Conservation (phyloP, 2,329 filamentous ascomycete genomes). For the Nemania abortiva region DNA sequence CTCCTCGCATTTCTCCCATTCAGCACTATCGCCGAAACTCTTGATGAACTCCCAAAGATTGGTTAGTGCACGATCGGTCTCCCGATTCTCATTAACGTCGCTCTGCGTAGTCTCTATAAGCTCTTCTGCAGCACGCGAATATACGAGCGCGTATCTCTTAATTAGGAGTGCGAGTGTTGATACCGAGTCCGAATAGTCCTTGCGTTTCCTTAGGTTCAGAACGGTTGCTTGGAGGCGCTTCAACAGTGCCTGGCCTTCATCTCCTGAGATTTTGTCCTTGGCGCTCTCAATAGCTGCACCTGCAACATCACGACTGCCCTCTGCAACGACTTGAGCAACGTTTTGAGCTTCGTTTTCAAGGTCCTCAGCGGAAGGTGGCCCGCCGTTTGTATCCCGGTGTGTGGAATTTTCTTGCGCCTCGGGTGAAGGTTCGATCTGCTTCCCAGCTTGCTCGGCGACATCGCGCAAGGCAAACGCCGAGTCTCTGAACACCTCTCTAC, state of each 20-base stretch:
- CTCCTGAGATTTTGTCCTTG: slow-evolving; percentile 77
- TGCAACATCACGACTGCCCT: slow-evolving; percentile 53
- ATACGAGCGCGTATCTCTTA: slow-evolving; percentile 80
- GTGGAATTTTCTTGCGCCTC: slow-evolving; percentile 69
- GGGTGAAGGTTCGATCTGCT: slow-evolving; percentile 76
- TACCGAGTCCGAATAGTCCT: slow-evolving; percentile 88
- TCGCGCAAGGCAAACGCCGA: slow-evolving; percentile 83
- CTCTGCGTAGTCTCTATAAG: slow-evolving; percentile 74
- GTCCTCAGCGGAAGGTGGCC: slow-evolving; percentile 70
- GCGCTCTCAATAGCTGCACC: slow-evolving; percentile 72
- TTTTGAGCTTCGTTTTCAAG: slow-evolving; percentile 69
- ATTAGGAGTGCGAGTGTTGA: slow-evolving; percentile 81
- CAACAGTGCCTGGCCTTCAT: slow-evolving; percentile 79
- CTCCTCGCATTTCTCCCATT: slow-evolving; percentile 81
- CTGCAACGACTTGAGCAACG: slow-evolving; percentile 66
- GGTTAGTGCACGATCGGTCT: slow-evolving; percentile 78
- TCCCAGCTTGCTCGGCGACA: slow-evolving; percentile 79
- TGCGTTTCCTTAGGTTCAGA: slow-evolving; percentile 76
- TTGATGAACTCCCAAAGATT: slow-evolving; percentile 86
- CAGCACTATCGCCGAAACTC: slow-evolving; percentile 78
- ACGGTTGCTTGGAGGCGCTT: slow-evolving; percentile 83
- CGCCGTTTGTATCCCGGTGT: slow-evolving; percentile 48
- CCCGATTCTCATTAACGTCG: slow-evolving; percentile 78
- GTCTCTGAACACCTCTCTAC: slow-evolving; percentile 86
- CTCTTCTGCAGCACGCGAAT: slow-evolving; percentile 78